Percentiles rank a stretch among this genome's conserved stretches.
Conservation (phyloP, 2,329 filamentous ascomycete species). For the Amphichorda felina region DNA sequence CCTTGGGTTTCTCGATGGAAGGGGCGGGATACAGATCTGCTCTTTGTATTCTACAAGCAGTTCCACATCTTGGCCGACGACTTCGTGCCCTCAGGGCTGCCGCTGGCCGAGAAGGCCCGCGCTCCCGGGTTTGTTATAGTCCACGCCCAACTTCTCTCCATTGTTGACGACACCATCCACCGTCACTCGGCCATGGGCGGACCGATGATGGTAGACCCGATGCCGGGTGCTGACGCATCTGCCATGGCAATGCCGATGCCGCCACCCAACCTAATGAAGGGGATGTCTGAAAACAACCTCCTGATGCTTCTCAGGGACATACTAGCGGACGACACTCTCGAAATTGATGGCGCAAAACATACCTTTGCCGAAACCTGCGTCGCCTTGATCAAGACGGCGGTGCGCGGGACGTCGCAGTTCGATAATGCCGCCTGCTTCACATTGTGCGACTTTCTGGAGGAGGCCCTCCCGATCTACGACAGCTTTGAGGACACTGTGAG, state of each 20-base stretch:
- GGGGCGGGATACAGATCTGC: conserved; percentile 76
- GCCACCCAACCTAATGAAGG: conserved; percentile 57
- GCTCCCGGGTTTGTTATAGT: conserved; percentile 71
- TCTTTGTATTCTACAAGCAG: conserved; percentile 86
- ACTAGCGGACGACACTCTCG: conserved; percentile 36
- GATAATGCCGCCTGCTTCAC: conserved; percentile 79
- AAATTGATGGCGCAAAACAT: conserved; percentile 36
- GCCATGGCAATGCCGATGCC: conserved; percentile 51
- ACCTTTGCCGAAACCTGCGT: conserved; percentile 70
- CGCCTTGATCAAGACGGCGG: conserved; percentile 58
- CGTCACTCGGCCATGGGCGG: conserved; percentile 43
- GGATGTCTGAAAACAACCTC: conserved; percentile 82
- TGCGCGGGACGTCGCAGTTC: conserved; percentile 66
- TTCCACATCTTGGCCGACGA: conserved; percentile 71
- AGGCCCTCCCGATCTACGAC: conserved; percentile 55
- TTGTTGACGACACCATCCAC: conserved; percentile 76
- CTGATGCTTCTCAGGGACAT: conserved; percentile 75
- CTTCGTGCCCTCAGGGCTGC: conserved; percentile 46
- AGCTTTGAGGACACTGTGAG: conserved; percentile 29
- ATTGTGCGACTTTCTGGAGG: conserved; percentile 84
- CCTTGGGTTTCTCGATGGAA: conserved; percentile 80
- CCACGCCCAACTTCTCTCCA: conserved; percentile 68
- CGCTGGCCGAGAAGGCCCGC: conserved; percentile 43
- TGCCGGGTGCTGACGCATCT: conserved; percentile 51
- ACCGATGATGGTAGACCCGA: conserved; percentile 39